A percentile compares a stretch with the other conserved stretches of the same genome.
Conservation (phyloP, 495 filamentous ascomycete genomes). For the Hypoxylon lienhwacheense region DNA sequence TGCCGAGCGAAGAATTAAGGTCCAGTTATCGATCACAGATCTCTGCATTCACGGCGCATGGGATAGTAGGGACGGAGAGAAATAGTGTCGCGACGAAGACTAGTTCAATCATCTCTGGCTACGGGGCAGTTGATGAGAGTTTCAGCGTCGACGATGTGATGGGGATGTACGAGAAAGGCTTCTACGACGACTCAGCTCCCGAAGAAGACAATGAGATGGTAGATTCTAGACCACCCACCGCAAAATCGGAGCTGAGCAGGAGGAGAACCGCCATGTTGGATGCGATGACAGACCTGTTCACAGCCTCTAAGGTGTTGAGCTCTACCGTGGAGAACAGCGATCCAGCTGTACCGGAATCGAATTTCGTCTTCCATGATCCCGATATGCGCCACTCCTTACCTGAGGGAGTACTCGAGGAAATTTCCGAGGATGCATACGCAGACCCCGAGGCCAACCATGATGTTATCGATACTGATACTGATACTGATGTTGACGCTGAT, state of each 20-base stretch:
- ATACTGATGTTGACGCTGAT: too few relatives aligned
- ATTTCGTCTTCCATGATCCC: conserved; percentile 42
- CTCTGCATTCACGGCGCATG: conserved; percentile 69
- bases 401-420: conserved; percentile 37
- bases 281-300: conserved; percentile 48
- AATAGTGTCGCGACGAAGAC: conserved; percentile 80
- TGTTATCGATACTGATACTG: background rate
- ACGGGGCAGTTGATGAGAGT: conserved; percentile 63
- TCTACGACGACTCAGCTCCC: conserved; percentile 60
- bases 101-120: conserved; percentile 72
- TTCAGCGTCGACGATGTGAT: conserved; percentile 92
- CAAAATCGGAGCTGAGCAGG: conserved; percentile 42
- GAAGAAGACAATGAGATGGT: conserved; percentile 44
- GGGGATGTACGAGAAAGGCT: conserved; percentile 87
- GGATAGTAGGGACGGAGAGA: conserved; percentile 70
- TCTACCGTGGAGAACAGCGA: conserved; percentile 26
- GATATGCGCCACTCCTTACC: conserved; percentile 39
- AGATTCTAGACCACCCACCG: conserved; percentile 35
- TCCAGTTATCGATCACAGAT: conserved; percentile 70
- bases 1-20: conserved; percentile 59
- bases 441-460: conserved; percentile 21
- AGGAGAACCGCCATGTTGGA: conserved; percentile 47
- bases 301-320: conserved; percentile 29
- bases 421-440: conserved; percentile 5
- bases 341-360: conserved; percentile 43